Evolutionary conservation across 768 basidiomycete genomes (phyloP).

Genomic region (Termitomyces sp.): DNA sequence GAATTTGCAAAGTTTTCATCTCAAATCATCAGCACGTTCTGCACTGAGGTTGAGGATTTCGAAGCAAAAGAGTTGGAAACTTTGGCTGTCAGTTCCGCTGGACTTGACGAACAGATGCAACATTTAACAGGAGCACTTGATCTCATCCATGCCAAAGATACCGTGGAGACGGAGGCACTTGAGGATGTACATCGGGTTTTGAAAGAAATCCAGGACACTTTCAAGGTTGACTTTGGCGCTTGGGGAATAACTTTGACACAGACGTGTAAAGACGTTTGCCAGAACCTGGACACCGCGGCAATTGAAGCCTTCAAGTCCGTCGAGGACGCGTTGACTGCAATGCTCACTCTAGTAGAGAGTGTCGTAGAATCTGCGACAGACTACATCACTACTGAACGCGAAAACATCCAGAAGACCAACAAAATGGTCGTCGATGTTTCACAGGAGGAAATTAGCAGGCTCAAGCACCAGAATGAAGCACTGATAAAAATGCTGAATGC

Average conservation of each 20-base stretch:
- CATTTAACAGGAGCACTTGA: constrained; percentile 46
- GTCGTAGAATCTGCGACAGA: constrained; percentile 52
- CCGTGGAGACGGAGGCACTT: constrained; percentile 47
- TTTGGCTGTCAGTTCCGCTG: constrained; percentile 41
- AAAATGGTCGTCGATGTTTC: constrained; percentile 39
- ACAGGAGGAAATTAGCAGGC: constrained; percentile 48
- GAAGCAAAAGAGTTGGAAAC: constrained; percentile 51
- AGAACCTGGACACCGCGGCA: constrained; percentile 37
- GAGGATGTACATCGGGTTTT: constrained; percentile 40
- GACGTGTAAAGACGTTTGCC: constrained; percentile 41
- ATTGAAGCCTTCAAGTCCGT: constrained; percentile 42
- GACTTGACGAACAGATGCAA: constrained; percentile 53
- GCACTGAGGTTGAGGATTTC: constrained; percentile 50
- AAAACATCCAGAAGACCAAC: constrained; percentile 44
- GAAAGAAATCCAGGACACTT: constrained; percentile 44
- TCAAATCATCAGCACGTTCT: constrained; percentile 48
- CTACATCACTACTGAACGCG: constrained; percentile 51
- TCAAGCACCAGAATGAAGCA: constrained; percentile 66
- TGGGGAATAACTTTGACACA: constrained; percentile 52
- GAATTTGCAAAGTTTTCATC: constrained; percentile 54
- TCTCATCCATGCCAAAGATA: constrained; percentile 51
- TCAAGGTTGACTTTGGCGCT: constrained; percentile 44
- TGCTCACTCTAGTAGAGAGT: constrained; percentile 54
- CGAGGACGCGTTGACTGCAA: constrained; percentile 51
- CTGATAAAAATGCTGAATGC: constrained; percentile 55